phyloP scores from a whole-genome alignment of 371 early-diverging fungal genomes.

The Umbelopsis sp. region DNA sequence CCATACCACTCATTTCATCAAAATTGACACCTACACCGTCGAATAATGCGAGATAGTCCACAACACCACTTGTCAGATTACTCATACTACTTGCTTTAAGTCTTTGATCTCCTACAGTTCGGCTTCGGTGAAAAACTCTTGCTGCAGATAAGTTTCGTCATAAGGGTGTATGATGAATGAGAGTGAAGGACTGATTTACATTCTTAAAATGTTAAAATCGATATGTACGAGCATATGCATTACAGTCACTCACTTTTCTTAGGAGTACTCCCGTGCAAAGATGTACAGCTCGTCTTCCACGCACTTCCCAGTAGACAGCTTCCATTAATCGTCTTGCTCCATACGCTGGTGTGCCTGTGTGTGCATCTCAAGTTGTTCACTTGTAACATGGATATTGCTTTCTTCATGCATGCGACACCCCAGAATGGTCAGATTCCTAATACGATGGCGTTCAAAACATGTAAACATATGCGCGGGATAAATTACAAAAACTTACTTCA shows the following conservation, averaged over 20 bases:
- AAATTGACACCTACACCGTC: not conserved
- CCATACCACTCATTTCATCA: not conserved
- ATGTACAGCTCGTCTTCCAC: not conserved
- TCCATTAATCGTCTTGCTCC: not conserved
- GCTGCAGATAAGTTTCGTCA: not conserved
- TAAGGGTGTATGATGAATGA: not conserved
- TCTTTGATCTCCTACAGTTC: not conserved
- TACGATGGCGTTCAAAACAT: too few relatives aligned
- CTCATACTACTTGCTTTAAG: not conserved
- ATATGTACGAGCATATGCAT: not conserved
- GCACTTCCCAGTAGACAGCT: not conserved
- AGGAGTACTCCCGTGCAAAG: not conserved
- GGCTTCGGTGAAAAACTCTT: not conserved
- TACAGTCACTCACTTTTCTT: not conserved
- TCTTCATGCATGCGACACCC: too few relatives aligned
- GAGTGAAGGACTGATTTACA: not conserved
- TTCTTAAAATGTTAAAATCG: not conserved
- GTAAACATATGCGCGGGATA: too few relatives aligned
- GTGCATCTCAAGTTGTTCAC: not conserved
- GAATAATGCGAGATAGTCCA: not conserved
- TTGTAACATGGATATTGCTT: not conserved
- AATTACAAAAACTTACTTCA: too few relatives aligned
- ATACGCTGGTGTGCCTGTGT: not conserved
- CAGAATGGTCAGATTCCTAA: too few relatives aligned
- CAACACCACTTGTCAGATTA: not conserved